Percentiles rank a stretch among this genome's conserved stretches.
phyloP scores from a whole-genome alignment of 2,329 filamentous ascomycete species.

The Trichophyton equinum region DNA sequence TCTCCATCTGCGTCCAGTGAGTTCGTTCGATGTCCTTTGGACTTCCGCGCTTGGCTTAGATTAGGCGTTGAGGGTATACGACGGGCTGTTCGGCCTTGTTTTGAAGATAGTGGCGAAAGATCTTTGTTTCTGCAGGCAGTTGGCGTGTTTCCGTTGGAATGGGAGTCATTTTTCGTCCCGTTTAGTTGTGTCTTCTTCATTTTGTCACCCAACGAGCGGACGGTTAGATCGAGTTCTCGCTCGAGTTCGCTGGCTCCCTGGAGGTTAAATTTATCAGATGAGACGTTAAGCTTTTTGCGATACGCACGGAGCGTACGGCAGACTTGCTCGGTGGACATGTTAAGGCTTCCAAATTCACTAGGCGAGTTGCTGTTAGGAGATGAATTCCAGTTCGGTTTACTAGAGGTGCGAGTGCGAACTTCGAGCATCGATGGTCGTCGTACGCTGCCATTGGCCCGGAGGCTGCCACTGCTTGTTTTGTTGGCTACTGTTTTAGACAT shows the following conservation, averaged over 20 bases:
- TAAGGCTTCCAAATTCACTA: constrained; percentile 37
- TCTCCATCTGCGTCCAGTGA: constrained; percentile 24
- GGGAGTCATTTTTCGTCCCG: background rate
- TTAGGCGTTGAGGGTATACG: constrained; percentile 28
- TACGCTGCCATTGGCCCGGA: constrained; percentile 22
- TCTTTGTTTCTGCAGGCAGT: constrained; percentile 16
- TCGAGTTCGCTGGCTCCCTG: constrained; percentile 44
- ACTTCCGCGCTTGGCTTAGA: constrained; percentile 16
- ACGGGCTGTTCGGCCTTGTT: constrained; percentile 19
- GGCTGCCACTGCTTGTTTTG: constrained; percentile 19
- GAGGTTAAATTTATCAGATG: constrained; percentile 31
- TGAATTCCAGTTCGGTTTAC: constrained; percentile 22
- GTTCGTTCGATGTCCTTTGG: constrained; percentile 19
- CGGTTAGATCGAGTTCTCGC: constrained; percentile 40
- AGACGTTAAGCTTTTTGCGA: constrained; percentile 44
- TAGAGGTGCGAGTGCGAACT: constrained; percentile 37
- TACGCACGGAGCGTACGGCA: constrained; percentile 46
- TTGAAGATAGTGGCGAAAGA: constrained; percentile 17
- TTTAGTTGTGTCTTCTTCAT: constrained; percentile 21
- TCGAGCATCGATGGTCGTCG: constrained; percentile 38
- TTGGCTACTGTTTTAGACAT: constrained; percentile 12
- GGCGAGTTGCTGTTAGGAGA: constrained; percentile 16
- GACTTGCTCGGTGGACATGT: constrained; percentile 44
- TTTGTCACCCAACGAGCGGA: constrained; percentile 24
- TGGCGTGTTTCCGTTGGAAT: constrained; percentile 20